Evolutionary conservation across 2,329 filamentous ascomycete species (phyloP), one percentile per base, ranked within the genome.

Genomic region (Phialophora verrucosa): DNA sequence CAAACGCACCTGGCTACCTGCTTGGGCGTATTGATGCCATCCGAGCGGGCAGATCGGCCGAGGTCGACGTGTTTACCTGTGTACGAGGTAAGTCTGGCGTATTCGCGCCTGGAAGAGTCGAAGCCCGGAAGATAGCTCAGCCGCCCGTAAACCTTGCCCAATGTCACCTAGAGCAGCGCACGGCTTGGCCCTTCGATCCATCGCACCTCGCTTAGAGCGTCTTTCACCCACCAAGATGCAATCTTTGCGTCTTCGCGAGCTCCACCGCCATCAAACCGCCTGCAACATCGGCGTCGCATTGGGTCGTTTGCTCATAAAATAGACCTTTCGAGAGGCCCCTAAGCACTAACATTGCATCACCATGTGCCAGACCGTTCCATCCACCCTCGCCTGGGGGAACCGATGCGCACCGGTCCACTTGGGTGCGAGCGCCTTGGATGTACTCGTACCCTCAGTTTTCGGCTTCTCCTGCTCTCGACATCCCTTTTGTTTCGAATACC

Each of bases 141-240:
- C 63, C 66, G 63, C 20, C 27, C 66, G 66, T 68, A 68, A 55
- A 62, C 66, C 29, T 44, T 68, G 51, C 66, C 66, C 31, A 58
- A 65, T 31, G 7, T 10, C 55, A 59, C 53, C 59, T 68, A 68
- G 62, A 38, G 38, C 11, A 11, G 2, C 54, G 8, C 4, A 51
- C 10, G 3, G 14, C 49, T 50, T 32, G 35, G 51, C 50, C 23
- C 59, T 55, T 31, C 29, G 49, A 55, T 61, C 50, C 53, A 31
- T 35, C 35, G 27, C 27, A 32, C 62, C 32, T 64, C 62, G 62
- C 62, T 64, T 64, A 53, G 44, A 64, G 29, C 20, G 60, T 47
- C 54, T 44, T 62, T 32, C 29, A 17, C 25, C 50, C 23, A 62
- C 32, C 35, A n/a, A n/a, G 49, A 56, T 44, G 38, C 50, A 25